Base-by-base conservation (phyloP, 2,329 filamentous ascomycete species). In the Sporothrix humicola region DNA sequence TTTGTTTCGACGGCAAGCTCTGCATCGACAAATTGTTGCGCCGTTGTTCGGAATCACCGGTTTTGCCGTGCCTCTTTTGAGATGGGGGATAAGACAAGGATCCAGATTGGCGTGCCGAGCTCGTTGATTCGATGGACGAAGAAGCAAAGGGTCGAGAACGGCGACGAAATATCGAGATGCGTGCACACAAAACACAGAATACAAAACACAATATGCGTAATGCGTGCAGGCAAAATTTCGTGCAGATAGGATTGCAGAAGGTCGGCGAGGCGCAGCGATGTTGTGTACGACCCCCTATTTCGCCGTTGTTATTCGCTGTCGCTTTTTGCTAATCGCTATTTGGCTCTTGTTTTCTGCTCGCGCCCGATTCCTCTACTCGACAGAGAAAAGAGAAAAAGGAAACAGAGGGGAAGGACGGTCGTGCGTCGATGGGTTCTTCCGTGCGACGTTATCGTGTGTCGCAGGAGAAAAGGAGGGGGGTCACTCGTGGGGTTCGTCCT, bases 371-470 rank as follows among this genome's bases (percentile, higher is more conserved):
- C 8, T 42, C 54, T 17, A 13, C 48, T 20, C 4, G 31, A 37
- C 31, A 37, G 31, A 37, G 31, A 37, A 5, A 7, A 37, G 23
- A 26, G 23, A 26, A 26, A 26, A 26, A 26, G 23, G 23, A 37
- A 37, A 37, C 4, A 37, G 31, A 37, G 31, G 26, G 17, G 26
- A 48, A 42, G 59, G 42, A 50, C 31, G 12, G 68, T 42, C 52
- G 50, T 70, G 37, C 54, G 52, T 71, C 37, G 69, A 31, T 63
- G 70, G 54, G 54, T n/a, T 59, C 44, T 20, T 72, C 46, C 46
- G 70, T 72, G 70, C 46, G 46, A 72, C 58, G 46, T 44, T 63
- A 44, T 63, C 69, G 69, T 71, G 69, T 71, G 56, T 42, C 23
- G 69, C 44, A 61, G 42, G 20, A 37, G 31, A 58, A 10, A 63